phyloP scores from a whole-genome alignment of 1,284 basidiomycete species.

The Hortiboletus rubellus region DNA sequence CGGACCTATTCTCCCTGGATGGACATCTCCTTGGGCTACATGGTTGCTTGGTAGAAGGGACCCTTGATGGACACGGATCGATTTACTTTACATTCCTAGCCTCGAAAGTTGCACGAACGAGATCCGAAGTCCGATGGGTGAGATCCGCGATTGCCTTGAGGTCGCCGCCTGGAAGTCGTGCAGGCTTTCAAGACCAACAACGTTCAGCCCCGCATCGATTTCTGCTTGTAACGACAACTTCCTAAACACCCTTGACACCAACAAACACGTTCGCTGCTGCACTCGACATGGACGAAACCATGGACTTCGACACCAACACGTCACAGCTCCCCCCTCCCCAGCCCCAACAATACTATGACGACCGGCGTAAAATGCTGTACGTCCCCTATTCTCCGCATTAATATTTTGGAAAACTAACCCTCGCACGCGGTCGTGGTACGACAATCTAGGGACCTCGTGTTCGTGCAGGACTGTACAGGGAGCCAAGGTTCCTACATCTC shows the following conservation, averaged over 20 bases:
- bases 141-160: constrained; percentile 43
- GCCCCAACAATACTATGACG: constrained; percentile 40
- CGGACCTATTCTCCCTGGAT: constrained; percentile 48
- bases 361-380: constrained; percentile 72
- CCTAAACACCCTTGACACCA: neutral
- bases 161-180: constrained; percentile 30
- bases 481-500: constrained; percentile 83
- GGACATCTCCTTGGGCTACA: constrained; percentile 56
- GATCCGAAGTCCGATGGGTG: constrained; percentile 35
- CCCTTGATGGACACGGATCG: constrained; percentile 27
- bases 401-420: constrained; percentile 12
- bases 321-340: constrained; percentile 39
- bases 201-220: constrained; percentile 20
- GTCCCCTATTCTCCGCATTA: constrained; percentile 40
- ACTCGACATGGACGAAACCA: constrained; percentile 71
- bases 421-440: neutral
- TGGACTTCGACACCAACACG: constrained; percentile 56
- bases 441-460: constrained; percentile 74
- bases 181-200: constrained; percentile 20
- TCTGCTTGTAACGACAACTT: constrained; percentile 14
- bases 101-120: constrained; percentile 18
- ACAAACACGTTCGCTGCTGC: neutral
- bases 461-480: constrained; percentile 90
- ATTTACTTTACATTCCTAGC: constrained; percentile 11
- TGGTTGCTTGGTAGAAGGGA: constrained; percentile 59